Evolutionary conservation across 2,329 filamentous ascomycete genomes (phyloP).

Genomic region (Fusarium tjaetaba): DNA sequence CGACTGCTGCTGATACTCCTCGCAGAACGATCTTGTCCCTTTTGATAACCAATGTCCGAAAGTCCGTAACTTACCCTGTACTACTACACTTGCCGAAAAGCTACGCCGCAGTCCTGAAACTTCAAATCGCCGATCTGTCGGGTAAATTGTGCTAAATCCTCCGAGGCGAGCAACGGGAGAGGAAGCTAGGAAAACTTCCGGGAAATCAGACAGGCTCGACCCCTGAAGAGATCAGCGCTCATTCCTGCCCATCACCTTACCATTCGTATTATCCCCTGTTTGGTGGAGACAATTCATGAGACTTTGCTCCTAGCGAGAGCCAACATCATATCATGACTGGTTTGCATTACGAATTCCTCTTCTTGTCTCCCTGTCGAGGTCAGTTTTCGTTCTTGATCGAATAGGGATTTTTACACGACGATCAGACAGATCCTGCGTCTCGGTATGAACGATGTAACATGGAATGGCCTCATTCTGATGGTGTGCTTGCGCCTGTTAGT

Average conservation of each 20-base stretch:
- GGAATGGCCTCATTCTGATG: background rate
- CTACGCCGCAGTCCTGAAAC: background rate
- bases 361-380: too few species aligned
- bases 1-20: too few species aligned
- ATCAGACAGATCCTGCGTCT: background rate
- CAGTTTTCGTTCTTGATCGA: background rate
- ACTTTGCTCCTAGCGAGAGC: background rate
- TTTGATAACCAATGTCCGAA: background rate
- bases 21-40: background rate
- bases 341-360: background rate
- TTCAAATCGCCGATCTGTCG: background rate
- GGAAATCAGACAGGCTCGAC: background rate
- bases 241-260: background rate
- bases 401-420: background rate
- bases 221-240: background rate
- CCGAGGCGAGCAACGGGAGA: background rate
- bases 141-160: background rate
- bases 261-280: background rate
- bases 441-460: background rate
- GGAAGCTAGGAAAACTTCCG: background rate
- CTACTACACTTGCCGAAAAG: fast-evolving
- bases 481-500: background rate
- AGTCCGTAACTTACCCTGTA: background rate
- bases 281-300: background rate
- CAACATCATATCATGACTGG: background rate